Evolutionary conservation across 2,329 filamentous ascomycete species (phyloP).

Genomic region (Alternaria viburni): DNA sequence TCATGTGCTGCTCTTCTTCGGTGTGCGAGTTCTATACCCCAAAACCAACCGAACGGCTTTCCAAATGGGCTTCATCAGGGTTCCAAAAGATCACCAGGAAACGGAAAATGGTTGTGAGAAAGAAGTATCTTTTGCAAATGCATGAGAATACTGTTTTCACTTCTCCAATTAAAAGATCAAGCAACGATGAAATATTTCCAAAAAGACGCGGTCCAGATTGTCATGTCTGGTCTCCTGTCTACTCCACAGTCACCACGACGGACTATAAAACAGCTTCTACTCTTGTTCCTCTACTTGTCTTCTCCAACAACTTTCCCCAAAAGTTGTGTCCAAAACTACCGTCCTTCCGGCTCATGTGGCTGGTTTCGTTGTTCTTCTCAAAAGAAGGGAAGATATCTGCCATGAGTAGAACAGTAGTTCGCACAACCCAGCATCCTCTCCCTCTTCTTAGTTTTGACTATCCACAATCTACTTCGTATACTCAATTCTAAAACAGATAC

Average conservation of each 20-base stretch:
- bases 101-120: background rate
- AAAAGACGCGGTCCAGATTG: rapidly evolving
- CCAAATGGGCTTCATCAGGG: background rate
- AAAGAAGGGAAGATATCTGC: rapidly evolving
- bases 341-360: too few relatives aligned
- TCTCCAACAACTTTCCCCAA: background rate
- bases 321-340: background rate
- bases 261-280: background rate
- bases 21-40: background rate
- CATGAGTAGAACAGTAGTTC: background rate
- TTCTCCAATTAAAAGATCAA: background rate
- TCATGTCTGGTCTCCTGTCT: background rate
- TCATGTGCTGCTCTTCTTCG: background rate
- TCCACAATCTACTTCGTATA: too few relatives aligned
- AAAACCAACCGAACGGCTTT: rapidly evolving
- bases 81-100: too few relatives aligned
- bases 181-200: background rate
- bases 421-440: background rate
- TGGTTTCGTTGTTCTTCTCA: background rate
- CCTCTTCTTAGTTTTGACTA: background rate
- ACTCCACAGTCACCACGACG: rapidly evolving
- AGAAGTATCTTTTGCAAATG: too few relatives aligned
- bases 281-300: background rate
- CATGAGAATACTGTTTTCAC: background rate
- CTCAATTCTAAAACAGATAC: too few relatives aligned